phyloP scores from a whole-genome alignment of 768 basidiomycete species.

The Gelatoporia subvermispora region DNA sequence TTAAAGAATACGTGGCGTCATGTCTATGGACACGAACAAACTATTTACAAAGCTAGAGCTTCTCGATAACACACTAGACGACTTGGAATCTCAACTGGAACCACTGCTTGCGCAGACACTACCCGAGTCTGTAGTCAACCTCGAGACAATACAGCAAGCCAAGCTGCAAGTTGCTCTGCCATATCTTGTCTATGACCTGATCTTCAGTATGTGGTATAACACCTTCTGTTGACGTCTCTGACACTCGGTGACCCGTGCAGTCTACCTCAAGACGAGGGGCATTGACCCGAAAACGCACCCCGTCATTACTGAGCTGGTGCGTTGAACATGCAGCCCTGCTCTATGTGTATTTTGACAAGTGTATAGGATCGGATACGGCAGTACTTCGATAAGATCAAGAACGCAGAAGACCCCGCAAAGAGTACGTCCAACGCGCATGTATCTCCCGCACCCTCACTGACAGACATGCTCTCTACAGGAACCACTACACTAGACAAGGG shows the following conservation, averaged over 20 bases:
- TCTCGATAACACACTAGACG: slow-evolving; percentile 56
- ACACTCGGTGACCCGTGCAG: too few species aligned
- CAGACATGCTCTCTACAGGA: slow-evolving; percentile 23
- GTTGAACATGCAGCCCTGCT: slow-evolving; percentile 8
- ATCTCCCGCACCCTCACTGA: background rate
- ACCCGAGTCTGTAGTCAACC: slow-evolving; percentile 55
- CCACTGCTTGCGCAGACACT: slow-evolving; percentile 66
- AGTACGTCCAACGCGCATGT: slow-evolving; percentile 33
- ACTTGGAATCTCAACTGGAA: slow-evolving; percentile 61
- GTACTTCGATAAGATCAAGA: slow-evolving; percentile 80
- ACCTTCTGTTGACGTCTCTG: too few species aligned
- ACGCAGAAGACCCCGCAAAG: slow-evolving; percentile 63
- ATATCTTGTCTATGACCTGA: slow-evolving; percentile 79
- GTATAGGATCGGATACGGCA: slow-evolving; percentile 67
- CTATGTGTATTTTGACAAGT: background rate
- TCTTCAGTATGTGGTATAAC: slow-evolving; percentile 59
- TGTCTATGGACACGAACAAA: slow-evolving; percentile 33
- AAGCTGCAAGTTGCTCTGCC: slow-evolving; percentile 75
- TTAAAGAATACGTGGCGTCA: slow-evolving; percentile 8
- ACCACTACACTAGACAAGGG: slow-evolving; percentile 62
- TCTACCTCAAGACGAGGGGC: slow-evolving; percentile 77
- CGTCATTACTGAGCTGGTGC: slow-evolving; percentile 67
- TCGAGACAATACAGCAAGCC: slow-evolving; percentile 75
- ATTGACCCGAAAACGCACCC: slow-evolving; percentile 77
- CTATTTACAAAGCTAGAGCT: slow-evolving; percentile 38